These are phyloP conservation scores for Hypholoma fasciculare DNA, from an alignment of 768 basidiomycete genomes.

Conservation along the genomic window DNA sequence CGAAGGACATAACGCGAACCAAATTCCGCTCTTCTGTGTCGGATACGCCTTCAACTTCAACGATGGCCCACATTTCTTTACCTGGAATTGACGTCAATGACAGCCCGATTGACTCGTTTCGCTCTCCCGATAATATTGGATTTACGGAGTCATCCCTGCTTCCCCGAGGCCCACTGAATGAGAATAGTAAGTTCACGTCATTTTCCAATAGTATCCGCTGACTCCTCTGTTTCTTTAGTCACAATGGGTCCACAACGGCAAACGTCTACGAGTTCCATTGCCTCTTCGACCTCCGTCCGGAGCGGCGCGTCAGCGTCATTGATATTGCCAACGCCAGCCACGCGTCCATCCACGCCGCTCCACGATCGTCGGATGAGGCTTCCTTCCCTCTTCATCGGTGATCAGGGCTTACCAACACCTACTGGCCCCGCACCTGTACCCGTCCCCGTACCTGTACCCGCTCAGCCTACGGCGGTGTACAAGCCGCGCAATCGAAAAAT, in stretches of 20 bases:
- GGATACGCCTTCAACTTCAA: too few species aligned
- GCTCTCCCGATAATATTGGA: not conserved
- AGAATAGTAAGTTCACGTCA: not conserved
- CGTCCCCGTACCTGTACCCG: not conserved
- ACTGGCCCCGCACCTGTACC: not conserved
- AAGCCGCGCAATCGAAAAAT: conserved; percentile 7
- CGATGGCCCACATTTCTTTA: too few species aligned
- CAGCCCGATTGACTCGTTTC: too few species aligned
- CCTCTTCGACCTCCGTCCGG: not conserved
- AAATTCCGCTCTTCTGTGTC: too few species aligned
- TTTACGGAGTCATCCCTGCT: not conserved
- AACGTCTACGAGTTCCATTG: not conserved
- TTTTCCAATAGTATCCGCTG: not conserved
- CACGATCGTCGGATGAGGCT: not conserved
- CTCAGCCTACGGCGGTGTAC: not conserved
- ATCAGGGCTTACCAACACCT: not conserved
- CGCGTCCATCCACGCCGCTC: not conserved
- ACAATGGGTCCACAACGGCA: conserved; percentile 1
- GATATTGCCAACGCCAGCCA: too few species aligned
- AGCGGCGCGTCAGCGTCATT: not conserved
- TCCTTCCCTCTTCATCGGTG: not conserved
- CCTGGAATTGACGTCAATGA: too few species aligned
- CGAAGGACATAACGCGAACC: too few species aligned
- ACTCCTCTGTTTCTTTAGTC: not conserved
- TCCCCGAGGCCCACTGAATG: conserved; percentile 1